Percentiles rank a stretch among this genome's conserved stretches.
These are phyloP conservation scores for Yamadazyma dendronema DNA, from an alignment of 1,139 yeast genomes.

Conservation along the genomic window DNA sequence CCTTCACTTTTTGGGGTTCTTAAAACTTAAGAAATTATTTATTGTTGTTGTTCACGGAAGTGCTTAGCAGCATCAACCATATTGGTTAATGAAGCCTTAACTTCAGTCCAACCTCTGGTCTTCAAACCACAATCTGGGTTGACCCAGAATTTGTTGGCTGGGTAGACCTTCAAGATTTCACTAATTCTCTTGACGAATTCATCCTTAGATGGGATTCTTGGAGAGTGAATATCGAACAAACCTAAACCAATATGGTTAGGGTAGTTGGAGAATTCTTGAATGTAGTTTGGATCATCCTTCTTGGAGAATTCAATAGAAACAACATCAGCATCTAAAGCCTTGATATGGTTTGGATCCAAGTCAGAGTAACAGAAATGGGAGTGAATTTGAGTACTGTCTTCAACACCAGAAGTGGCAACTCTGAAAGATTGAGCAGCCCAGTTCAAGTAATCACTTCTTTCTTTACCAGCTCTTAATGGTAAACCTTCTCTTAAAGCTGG, in stretches of 20 bases:
- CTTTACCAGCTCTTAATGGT: constrained; percentile 97
- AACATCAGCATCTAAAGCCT: constrained; percentile 99
- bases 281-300: constrained; percentile 98
- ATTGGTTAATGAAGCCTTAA: constrained; percentile 81
- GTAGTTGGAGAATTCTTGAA: constrained; percentile 95
- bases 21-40: constrained; percentile 9
- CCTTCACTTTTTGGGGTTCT: constrained; percentile 17
- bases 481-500: constrained; percentile 99
- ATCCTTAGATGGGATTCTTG: constrained; percentile 97
- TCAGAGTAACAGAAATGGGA: constrained; percentile 99
- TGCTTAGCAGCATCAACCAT: constrained; percentile 99
- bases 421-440: constrained; percentile 99
- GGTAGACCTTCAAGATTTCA: constrained; percentile 94
- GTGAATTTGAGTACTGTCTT: constrained; percentile 94
- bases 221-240: constrained; percentile 98
- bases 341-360: constrained; percentile 98
- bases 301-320: constrained; percentile 98
- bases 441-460: constrained; percentile 92
- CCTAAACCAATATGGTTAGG: constrained; percentile 99
- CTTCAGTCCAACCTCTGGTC: constrained; percentile 96
- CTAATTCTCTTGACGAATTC: constrained; percentile 93
- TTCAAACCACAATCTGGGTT: constrained; percentile 99
- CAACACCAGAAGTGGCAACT: constrained; percentile 98
- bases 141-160: constrained; percentile 98
- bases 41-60: constrained; percentile 64